Percentiles rank a stretch among this genome's conserved stretches.
Evolutionary conservation across 2,329 filamentous ascomycete species (phyloP).

Genomic region (Pestalotiopsis sp.): DNA sequence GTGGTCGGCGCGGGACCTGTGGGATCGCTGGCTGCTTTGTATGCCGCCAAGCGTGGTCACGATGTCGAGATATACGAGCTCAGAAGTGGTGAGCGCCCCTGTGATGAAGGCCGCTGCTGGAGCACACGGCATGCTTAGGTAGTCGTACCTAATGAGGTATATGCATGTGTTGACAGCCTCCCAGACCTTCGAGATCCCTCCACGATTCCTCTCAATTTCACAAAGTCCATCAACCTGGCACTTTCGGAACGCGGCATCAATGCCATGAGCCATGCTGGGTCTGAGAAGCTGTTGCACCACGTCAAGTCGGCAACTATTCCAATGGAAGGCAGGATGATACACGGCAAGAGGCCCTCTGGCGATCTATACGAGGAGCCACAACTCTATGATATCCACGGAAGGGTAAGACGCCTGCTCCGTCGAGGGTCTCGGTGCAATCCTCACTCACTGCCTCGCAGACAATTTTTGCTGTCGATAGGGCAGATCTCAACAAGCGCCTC

Average conservation of each 20-base stretch:
- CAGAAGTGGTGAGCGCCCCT: conserved; percentile 70
- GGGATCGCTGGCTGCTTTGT: conserved; percentile 87
- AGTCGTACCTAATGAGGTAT: background rate
- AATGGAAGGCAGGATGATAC: conserved; percentile 97
- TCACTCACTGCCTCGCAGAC: conserved; percentile 50
- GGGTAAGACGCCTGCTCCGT: conserved; percentile 54
- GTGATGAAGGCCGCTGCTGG: background rate
- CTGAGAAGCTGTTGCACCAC: conserved; percentile 68
- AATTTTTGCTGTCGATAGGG: conserved; percentile 85
- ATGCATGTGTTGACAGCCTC: background rate
- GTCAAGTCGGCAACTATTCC: conserved; percentile 82
- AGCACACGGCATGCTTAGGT: background rate
- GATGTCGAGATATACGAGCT: conserved; percentile 94
- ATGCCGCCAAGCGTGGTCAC: conserved; percentile 86
- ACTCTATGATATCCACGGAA: conserved; percentile 85
- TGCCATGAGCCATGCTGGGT: conserved; percentile 73
- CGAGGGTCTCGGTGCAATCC: background rate
- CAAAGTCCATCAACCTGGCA: conserved; percentile 97
- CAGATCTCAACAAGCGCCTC: conserved; percentile 78
- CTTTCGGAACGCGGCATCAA: conserved; percentile 93
- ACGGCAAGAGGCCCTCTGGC: conserved; percentile 67
- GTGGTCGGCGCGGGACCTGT: conserved; percentile 93
- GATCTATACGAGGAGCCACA: conserved; percentile 78
- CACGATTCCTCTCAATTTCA: conserved; percentile 89
- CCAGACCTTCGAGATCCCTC: conserved; percentile 83